Percentiles rank a stretch among this genome's conserved stretches.
Evolutionary conservation across 768 basidiomycete genomes (phyloP).

Genomic region (Calocera viscosa): DNA sequence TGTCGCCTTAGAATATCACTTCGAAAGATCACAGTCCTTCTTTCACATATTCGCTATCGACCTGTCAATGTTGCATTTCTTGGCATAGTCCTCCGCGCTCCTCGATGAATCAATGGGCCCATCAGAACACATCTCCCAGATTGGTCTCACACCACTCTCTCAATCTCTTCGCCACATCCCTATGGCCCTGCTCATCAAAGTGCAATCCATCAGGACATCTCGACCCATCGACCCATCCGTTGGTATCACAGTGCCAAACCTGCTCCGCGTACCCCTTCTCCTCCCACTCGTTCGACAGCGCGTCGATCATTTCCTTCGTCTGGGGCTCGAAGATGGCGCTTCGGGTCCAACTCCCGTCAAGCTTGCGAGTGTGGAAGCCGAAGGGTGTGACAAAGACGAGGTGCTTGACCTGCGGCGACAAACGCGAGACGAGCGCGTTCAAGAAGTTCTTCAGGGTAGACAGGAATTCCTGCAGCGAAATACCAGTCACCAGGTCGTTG

Average conservation of each 20-base stretch:
- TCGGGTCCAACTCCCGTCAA: neutral
- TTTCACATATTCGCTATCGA: no score
- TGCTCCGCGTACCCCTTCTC: neutral
- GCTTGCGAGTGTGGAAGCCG: neutral
- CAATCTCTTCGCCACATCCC: neutral
- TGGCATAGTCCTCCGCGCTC: neutral
- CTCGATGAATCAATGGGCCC: neutral
- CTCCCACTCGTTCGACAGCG: neutral
- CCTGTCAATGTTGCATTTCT: neutral
- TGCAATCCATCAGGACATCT: neutral
- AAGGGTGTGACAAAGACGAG: constrained; percentile 1
- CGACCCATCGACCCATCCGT: neutral
- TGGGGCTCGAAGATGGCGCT: neutral
- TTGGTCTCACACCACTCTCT: neutral
- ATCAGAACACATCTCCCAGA: neutral
- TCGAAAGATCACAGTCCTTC: no score
- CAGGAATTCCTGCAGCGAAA: neutral
- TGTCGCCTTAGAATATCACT: no score
- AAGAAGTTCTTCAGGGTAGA: neutral
- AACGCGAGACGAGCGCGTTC: neutral
- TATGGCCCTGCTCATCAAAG: neutral
- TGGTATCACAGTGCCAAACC: neutral
- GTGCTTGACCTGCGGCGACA: neutral
- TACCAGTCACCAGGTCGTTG: neutral
- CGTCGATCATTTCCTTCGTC: neutral